Evolutionary conservation across 1,284 basidiomycete species (phyloP), one percentile per base, ranked within the genome.

Genomic region (Pascua guehoae): DNA sequence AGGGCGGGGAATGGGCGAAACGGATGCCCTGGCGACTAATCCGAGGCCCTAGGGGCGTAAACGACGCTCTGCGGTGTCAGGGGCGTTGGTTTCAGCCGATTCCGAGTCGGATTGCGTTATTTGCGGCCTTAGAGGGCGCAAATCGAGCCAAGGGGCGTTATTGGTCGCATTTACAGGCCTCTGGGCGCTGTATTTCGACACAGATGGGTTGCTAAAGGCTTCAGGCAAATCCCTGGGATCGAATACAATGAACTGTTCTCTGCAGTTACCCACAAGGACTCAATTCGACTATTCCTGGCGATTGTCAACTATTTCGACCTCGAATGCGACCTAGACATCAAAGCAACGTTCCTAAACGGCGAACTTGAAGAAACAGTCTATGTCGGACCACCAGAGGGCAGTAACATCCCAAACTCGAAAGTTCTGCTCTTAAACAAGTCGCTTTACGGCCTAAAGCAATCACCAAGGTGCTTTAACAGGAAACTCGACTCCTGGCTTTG

Each of bases 261-360:
- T 9, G 49, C 58, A 17, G 67, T 69, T 24, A 65, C 58, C 1
- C 65, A 65, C 57, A 65, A 65, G 46, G 61, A 66, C 50, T 53
- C 61, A 11, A 56, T 66, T 14, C 50, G 63, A 32, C 45, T 66
- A 3, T 60, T 69, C 38, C 48, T 69, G 2, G 39, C 64, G 0
- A 16, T 66, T 8, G 62, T 68, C 53, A 66, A 62, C 36, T 48
- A 66, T 32, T 51, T 58, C 40, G 44, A 65, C 49, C 45, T 70
- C 0, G 58, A 66, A 11, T 68, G 64, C 49, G 60, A 66, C 50
- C 65, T 66, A 18, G 65, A 69, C 51, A 66, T 69, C 55, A 60
- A 54, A 14, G 65, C 60, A 58, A 41, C 49, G 3, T 51, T 51
- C 24, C 41, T 51, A 9, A 51, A 51, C 16, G 49, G 49, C 15